A percentile compares a stretch with the other conserved stretches of the same genome.
phyloP scores from a whole-genome alignment of 768 basidiomycete species.

The Stropharia rugosoannulata region DNA sequence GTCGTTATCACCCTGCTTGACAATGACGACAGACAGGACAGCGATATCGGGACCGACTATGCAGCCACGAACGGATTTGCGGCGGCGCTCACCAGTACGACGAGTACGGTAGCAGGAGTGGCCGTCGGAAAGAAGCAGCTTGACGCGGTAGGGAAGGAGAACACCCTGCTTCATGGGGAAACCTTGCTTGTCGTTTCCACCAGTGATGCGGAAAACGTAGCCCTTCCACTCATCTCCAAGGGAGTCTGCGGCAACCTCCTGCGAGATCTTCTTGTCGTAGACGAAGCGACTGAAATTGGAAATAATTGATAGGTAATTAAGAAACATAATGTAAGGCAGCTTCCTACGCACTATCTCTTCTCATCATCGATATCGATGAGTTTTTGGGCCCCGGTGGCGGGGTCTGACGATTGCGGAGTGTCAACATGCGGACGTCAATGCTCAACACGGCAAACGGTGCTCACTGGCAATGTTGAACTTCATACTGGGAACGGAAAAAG shows the following conservation, averaged over 20 bases:
- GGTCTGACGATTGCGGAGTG: slow-evolving; percentile 50
- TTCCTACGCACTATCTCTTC: slow-evolving; percentile 64
- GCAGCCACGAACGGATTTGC: slow-evolving; percentile 98
- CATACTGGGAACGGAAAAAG: slow-evolving; percentile 53
- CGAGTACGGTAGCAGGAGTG: slow-evolving; percentile 98
- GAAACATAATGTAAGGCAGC: not conserved
- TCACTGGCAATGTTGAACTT: slow-evolving; percentile 97
- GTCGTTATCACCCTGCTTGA: slow-evolving; percentile 92
- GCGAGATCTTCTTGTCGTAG: slow-evolving; percentile 95
- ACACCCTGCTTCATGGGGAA: slow-evolving; percentile 99
- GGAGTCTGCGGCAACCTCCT: slow-evolving; percentile 89
- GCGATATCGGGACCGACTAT: slow-evolving; percentile 97
- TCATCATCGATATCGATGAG: slow-evolving; percentile 93
- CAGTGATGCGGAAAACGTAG: slow-evolving; percentile 95
- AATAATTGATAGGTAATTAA: not conserved
- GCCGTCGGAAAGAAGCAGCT: slow-evolving; percentile 90
- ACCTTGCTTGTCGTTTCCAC: slow-evolving; percentile 98
- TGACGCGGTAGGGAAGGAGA: slow-evolving; percentile 90
- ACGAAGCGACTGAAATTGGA: slow-evolving; percentile 72
- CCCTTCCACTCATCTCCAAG: slow-evolving; percentile 97
- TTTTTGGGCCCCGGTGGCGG: slow-evolving; percentile 98
- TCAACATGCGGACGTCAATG: slow-evolving; percentile 13
- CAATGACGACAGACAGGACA: slow-evolving; percentile 89
- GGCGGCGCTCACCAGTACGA: slow-evolving; percentile 93
- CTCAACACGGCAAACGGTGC: slow-evolving; percentile 27